A percentile compares a stretch with the other conserved stretches of the same genome.
Conservation (phyloP, 345 rosid species). For the Linum usitatissimum region DNA sequence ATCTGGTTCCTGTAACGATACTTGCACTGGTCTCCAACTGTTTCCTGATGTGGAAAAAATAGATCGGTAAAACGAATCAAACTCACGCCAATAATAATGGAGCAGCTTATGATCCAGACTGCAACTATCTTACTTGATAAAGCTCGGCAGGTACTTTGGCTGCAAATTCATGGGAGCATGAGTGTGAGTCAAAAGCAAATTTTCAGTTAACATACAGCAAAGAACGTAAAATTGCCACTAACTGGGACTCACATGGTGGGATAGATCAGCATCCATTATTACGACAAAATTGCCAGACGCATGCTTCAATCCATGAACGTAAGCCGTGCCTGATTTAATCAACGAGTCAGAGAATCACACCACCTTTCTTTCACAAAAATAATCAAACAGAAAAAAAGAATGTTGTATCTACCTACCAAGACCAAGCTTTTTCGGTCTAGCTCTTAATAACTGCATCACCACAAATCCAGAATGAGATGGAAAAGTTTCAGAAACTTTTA, state of each 20-base stretch:
- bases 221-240: neutral
- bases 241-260: slow-evolving; percentile 75
- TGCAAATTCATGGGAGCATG: slow-evolving; percentile 31
- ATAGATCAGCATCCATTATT: slow-evolving; percentile 97
- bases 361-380: neutral
- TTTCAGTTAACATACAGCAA: too few relatives aligned
- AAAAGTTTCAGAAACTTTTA: neutral
- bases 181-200: too few relatives aligned
- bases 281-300: slow-evolving; percentile 87
- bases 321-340: slow-evolving; percentile 70
- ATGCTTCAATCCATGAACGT: slow-evolving; percentile 80
- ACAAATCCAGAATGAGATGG: neutral
- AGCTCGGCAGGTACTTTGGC: slow-evolving; percentile 92
- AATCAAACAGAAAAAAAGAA: neutral
- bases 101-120: slow-evolving; percentile 1
- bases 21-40: slow-evolving; percentile 83
- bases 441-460: slow-evolving; percentile 61
- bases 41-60: slow-evolving; percentile 37
- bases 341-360: slow-evolving; percentile 9
- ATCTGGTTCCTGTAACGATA: slow-evolving; percentile 89
- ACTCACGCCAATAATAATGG: neutral
- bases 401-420: slow-evolving; percentile 39
- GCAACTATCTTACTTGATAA: slow-evolving; percentile 59
- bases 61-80: slow-evolving; percentile 2
- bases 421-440: slow-evolving; percentile 87